phyloP scores from a whole-genome alignment of 495 filamentous ascomycete genomes.

The Podospora bellae-mahoneyi region DNA sequence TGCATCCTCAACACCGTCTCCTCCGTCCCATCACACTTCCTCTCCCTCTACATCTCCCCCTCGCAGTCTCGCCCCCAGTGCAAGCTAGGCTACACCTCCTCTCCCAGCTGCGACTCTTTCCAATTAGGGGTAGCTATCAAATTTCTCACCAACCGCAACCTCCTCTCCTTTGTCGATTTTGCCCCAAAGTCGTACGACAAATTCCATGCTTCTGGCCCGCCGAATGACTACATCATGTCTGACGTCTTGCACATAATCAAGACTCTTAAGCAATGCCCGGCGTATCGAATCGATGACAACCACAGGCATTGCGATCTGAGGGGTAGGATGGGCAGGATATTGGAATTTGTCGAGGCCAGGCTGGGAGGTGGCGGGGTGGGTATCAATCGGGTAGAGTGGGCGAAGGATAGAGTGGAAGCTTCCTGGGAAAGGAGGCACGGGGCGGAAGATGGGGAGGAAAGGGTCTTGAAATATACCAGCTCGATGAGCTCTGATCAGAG shows the following conservation, averaged over 20 bases:
- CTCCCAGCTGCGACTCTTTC: constrained; percentile 74
- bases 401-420: constrained; percentile 30
- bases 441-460: constrained; percentile 15
- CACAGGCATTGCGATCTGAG: constrained; percentile 77
- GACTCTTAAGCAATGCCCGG: constrained; percentile 51
- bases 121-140: constrained; percentile 83
- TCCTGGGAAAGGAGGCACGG: constrained; percentile 32
- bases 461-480: constrained; percentile 40
- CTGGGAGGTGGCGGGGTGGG: constrained; percentile 43
- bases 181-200: constrained; percentile 32
- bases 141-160: constrained; percentile 62
- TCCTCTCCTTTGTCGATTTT: constrained; percentile 48
- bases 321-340: constrained; percentile 60
- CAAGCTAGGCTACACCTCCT: constrained; percentile 71
- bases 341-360: constrained; percentile 61
- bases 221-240: constrained; percentile 29
- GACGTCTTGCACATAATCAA: constrained; percentile 38
- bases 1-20: constrained; percentile 71
- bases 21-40: constrained; percentile 70
- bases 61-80: constrained; percentile 53
- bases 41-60: constrained; percentile 62
- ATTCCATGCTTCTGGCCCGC: not conserved
- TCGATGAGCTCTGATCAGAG: constrained; percentile 40
- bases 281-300: constrained; percentile 75
- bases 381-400: constrained; percentile 47